Base-by-base conservation (phyloP, 1,284 basidiomycete genomes). In the Malassezia yamatoensis region DNA sequence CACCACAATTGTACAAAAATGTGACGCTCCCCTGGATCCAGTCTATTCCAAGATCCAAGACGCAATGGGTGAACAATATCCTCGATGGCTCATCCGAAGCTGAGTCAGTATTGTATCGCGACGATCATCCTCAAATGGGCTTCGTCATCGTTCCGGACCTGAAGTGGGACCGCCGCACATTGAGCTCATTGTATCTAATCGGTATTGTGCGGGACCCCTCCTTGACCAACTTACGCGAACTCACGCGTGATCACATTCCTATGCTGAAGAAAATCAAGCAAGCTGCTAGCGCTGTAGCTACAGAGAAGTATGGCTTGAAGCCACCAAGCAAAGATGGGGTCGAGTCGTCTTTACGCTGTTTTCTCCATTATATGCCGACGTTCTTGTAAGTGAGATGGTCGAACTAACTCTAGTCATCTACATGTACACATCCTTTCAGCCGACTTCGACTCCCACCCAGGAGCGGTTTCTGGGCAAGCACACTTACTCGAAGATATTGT, bases 401-500 rank as follows among this genome's bases (percentile, higher is more conserved):
- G 24, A 29, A 29, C 24, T 29, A 29, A 15, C 8, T 15, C 37
- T 49, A 90, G 94, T 74, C 91, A 93, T 68, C 87, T 94, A 67
- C 90, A 94, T 65, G 88, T 98, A 0, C 94, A 98, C 66, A 85
- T 96, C 51, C 87, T 93, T 7, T 85, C 83, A 7, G 55, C 64
- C 3, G 64, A 72, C 51, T 64, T 58, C 50, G 54, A 58, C 5
- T 62, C 63, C 1, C 67, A 70, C 46, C 65, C 69, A 8, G 71
- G 67, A 13, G 65, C 67, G 18, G 78, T 82, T 0, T 86, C 89
- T 0, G 93, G 90, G 0, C 90, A 93, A 72, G 90, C 91, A 0
- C 90, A 96, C 76, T 78, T 96, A 15, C 79, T 98, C 4, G 91
- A 96, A 68, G 89, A 96, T 73, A 76, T 96, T 40, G 90, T 96